These are phyloP conservation scores for Picea sitchensis DNA, from an alignment of 75 land plant species.

Conservation along the genomic window DNA sequence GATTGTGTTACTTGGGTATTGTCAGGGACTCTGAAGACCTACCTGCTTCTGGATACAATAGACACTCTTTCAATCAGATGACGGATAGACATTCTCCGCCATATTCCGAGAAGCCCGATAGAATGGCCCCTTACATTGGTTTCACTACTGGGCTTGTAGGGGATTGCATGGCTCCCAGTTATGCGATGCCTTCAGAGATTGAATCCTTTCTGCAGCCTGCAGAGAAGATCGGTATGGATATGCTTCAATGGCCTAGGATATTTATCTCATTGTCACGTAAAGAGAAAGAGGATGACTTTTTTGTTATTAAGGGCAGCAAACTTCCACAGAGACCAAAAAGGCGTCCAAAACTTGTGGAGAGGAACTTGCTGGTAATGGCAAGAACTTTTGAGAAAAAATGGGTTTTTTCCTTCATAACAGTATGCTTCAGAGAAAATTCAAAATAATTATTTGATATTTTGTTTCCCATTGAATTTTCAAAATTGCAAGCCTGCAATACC, in stretches of 20 bases:
- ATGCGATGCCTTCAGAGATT: background rate
- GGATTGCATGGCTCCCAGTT: slow-evolving; percentile 5
- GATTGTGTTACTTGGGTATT: too few species aligned
- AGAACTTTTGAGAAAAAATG: background rate
- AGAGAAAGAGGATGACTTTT: slow-evolving; percentile 36
- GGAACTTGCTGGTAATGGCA: slow-evolving; percentile 21
- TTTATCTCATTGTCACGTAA: slow-evolving; percentile 25
- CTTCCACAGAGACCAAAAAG: slow-evolving; percentile 35
- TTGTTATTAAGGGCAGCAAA: slow-evolving; percentile 25
- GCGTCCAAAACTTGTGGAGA: slow-evolving; percentile 25
- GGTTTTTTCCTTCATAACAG: background rate
- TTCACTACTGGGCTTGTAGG: background rate
- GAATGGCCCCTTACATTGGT: background rate
- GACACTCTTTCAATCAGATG: background rate
- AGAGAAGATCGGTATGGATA: slow-evolving; percentile 15
- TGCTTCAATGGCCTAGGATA: slow-evolving; percentile 32
- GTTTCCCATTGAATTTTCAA: background rate
- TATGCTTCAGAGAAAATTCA: background rate
- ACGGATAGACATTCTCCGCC: background rate
- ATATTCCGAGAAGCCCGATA: background rate
- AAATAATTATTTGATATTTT: background rate
- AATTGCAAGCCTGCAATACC: background rate
- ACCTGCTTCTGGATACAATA: background rate
- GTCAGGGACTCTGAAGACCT: slow-evolving; percentile 7
- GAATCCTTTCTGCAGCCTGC: slow-evolving; percentile 1